phyloP scores from a whole-genome alignment of 2,329 filamentous ascomycete genomes.

The Aspergillus quadrilineatus region DNA sequence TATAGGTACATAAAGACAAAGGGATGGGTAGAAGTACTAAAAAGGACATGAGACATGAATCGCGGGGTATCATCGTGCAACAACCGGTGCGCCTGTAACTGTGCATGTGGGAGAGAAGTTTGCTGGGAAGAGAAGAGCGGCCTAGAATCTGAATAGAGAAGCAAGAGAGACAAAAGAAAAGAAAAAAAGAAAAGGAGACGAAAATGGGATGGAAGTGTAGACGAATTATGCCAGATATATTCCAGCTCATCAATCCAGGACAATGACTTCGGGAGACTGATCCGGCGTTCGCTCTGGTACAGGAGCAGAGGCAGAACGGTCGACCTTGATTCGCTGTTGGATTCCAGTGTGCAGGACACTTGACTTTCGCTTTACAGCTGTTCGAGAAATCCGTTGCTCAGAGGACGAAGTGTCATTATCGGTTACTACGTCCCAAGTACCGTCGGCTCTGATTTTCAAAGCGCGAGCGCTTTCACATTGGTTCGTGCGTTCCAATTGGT shows the following conservation, averaged over 20 bases:
- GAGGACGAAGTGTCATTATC: conserved; percentile 27
- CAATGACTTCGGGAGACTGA: conserved; percentile 19
- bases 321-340: conserved; percentile 16
- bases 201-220: neutral
- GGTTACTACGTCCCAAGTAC: conserved; percentile 61
- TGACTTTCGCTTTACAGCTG: conserved; percentile 19
- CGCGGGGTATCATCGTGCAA: conserved; percentile 10
- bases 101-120: conserved; percentile 2
- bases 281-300: neutral
- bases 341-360: conserved; percentile 9
- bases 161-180: neutral
- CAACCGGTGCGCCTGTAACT: conserved; percentile 11
- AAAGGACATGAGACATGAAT: neutral
- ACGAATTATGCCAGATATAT: neutral
- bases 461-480: conserved; percentile 55
- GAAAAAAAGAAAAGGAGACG: neutral
- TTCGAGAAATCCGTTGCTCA: conserved; percentile 1
- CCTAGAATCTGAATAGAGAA: neutral
- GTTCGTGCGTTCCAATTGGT: conserved; percentile 51
- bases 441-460: conserved; percentile 64
- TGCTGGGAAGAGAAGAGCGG: neutral
- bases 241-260: conserved; percentile 23
- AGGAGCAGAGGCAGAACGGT: conserved; percentile 3
- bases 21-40: neutral
- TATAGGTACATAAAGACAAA: neutral